Evolutionary conservation across 108 stramenopile species (phyloP), one percentile per base, ranked within the genome.

Genomic region (Discostella pseudostelligera): DNA sequence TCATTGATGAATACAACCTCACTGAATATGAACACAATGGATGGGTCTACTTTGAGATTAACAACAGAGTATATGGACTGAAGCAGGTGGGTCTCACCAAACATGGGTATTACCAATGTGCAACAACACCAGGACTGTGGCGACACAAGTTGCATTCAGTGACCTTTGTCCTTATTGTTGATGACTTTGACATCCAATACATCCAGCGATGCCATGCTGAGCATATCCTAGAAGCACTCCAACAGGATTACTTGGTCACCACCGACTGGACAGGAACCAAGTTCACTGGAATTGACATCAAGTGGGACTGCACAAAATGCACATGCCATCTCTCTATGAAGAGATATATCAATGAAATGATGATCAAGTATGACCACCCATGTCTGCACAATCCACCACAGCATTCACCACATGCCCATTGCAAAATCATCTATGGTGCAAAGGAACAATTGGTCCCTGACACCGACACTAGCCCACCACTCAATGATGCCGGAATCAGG

Each of bases 181-280:
- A 85, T 51, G 81, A 85, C 58, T 82, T 85, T 62, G 81, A 67
- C 43, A 45, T 85, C 44, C 56, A 80, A 70, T 82, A 81, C 69
- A 44, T 46, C n/a, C n/a, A n/a, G n/a, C n/a, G n/a, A n/a, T n/a
- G n/a, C n/a, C n/a, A n/a, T n/a, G n/a, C n/a, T n/a, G n/a, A n/a
- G n/a, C n/a, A n/a, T n/a, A n/a, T n/a, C n/a, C n/a, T n/a, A n/a
- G n/a, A n/a, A n/a, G n/a, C n/a, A n/a, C n/a, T n/a, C n/a, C n/a
- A n/a, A n/a, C n/a, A n/a, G n/a, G n/a, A n/a, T n/a, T n/a, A n/a
- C n/a, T n/a, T n/a, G n/a, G n/a, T n/a, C n/a, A n/a, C n/a, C n/a
- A n/a, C n/a, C n/a, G n/a, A n/a, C n/a, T 70, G 67, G 67, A 35
- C 28, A 11, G 73, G 73, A 9, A 32, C 35, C 8, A 47, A 56